Conservation (phyloP, 148 eudicot species). For the Agrostemma githago region DNA sequence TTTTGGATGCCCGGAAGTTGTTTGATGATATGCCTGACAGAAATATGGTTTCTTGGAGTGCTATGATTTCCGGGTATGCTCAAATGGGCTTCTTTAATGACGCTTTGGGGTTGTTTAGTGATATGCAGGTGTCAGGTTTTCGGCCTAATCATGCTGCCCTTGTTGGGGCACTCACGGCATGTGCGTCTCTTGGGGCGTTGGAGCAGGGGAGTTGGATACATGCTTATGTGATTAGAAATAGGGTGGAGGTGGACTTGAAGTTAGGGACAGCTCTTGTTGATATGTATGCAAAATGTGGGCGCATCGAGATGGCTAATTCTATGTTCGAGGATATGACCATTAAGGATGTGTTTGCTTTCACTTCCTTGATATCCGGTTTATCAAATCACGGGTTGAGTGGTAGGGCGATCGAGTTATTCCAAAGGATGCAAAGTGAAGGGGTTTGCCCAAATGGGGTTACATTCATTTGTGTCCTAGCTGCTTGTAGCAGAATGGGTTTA, state of each 20-base stretch:
- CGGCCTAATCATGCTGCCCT: constrained; percentile 49
- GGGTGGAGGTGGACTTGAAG: constrained; percentile 41
- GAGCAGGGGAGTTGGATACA: constrained; percentile 80
- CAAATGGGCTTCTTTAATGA: constrained; percentile 50
- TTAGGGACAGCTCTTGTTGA: constrained; percentile 69
- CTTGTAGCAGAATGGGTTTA: constrained; percentile 53
- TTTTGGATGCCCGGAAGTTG: constrained; percentile 45
- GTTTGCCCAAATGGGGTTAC: constrained; percentile 56
- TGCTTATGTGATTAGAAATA: constrained; percentile 35
- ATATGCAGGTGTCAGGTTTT: constrained; percentile 47
- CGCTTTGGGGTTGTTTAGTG: constrained; percentile 49
- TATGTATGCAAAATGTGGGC: constrained; percentile 73
- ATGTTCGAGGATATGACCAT: constrained; percentile 50
- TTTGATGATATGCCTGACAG: constrained; percentile 72
- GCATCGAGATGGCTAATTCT: constrained; percentile 42
- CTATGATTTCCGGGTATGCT: constrained; percentile 59
- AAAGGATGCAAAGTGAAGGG: constrained; percentile 45
- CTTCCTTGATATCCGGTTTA: constrained; percentile 61
- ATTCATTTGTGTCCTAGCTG: constrained; percentile 45
- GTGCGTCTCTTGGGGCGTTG: constrained; percentile 58
- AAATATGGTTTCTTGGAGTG: constrained; percentile 67
- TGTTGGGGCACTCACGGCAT: constrained; percentile 62
- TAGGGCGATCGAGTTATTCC: constrained; percentile 41
- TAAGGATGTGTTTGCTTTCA: constrained; percentile 51
- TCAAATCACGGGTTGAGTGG: constrained; percentile 56